phyloP scores from a whole-genome alignment of 2,329 filamentous ascomycete genomes.

The Talaromyces pinophilus region DNA sequence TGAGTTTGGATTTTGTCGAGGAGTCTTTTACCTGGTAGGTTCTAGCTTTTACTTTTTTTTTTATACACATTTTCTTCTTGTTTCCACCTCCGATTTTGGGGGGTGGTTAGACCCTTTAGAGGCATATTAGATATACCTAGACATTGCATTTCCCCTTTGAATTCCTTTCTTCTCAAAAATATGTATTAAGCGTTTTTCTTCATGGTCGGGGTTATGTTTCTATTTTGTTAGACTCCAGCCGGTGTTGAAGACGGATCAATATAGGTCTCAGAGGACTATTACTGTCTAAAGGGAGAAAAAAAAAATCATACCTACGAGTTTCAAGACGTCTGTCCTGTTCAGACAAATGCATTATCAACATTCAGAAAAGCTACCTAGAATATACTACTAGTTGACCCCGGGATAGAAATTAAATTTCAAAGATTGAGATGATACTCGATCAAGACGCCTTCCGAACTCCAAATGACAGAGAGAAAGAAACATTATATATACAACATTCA shows the following conservation, averaged over 20 bases:
- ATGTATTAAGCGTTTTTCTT: neutral
- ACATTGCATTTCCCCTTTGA: neutral
- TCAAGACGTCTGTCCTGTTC: neutral
- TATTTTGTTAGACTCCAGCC: no score
- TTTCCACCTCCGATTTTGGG: neutral
- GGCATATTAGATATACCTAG: slow-evolving; percentile 7
- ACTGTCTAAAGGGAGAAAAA: no score
- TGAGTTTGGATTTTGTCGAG: slow-evolving; percentile 63
- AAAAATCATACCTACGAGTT: no score
- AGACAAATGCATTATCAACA: neutral
- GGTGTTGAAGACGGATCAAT: no score
- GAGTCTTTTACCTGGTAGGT: slow-evolving; percentile 64
- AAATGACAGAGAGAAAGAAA: slow-evolving; percentile 3
- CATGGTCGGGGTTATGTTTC: no score
- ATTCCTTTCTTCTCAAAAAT: neutral
- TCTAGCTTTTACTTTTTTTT: neutral
- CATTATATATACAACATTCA: slow-evolving; percentile 9
- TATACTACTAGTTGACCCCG: neutral
- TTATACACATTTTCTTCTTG: neutral
- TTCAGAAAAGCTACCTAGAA: neutral
- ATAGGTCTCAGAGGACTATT: no score
- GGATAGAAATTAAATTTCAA: neutral
- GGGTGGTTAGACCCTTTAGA: neutral
- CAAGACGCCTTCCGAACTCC: neutral
- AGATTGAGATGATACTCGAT: neutral